Percentiles rank a stretch among this genome's conserved stretches.
Evolutionary conservation across 2,329 filamentous ascomycete genomes (phyloP).

Genomic region (Aspergillus sp.): DNA sequence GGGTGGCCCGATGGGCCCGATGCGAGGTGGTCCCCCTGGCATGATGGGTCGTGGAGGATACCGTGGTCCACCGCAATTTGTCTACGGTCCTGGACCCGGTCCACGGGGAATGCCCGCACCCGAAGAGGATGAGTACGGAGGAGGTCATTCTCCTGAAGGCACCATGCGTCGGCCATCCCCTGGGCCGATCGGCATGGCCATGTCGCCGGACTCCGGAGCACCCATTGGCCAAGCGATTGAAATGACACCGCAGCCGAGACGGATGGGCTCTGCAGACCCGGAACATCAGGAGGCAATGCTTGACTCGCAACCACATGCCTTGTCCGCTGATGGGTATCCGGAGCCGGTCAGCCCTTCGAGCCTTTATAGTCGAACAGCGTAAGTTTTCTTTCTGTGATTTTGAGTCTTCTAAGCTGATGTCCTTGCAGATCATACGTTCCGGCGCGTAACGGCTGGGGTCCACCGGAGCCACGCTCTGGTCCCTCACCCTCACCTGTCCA

Average conservation of each 20-base stretch:
- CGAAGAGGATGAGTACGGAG: conserved; percentile 27
- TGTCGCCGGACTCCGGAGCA: conserved; percentile 34
- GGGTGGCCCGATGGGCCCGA: conserved; percentile 39
- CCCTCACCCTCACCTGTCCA: conserved; percentile 19
- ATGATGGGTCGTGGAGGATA: conserved; percentile 43
- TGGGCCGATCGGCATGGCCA: conserved; percentile 34
- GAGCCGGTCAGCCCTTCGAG: conserved; percentile 62
- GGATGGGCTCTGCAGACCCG: conserved; percentile 25
- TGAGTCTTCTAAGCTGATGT: conserved; percentile 16
- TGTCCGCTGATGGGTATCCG: conserved; percentile 26
- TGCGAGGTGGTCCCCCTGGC: conserved; percentile 37
- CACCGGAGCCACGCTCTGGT: conserved; percentile 14
- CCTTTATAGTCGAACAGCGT: conserved; percentile 73
- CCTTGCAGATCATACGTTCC: conserved; percentile 39
- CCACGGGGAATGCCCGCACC: conserved; percentile 25
- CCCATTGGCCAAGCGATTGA: conserved; percentile 68
- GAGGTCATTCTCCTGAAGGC: conserved; percentile 20
- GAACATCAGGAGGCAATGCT: conserved; percentile 36
- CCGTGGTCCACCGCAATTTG: conserved; percentile 49
- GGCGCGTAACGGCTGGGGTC: conserved; percentile 46
- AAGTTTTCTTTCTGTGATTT: conserved; percentile 42
- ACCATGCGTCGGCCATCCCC: conserved; percentile 32
- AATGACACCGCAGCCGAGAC: conserved; percentile 71
- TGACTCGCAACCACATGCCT: conserved; percentile 23
- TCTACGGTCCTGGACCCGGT: conserved; percentile 48